Percentiles rank a stretch among this genome's conserved stretches.
Evolutionary conservation across 495 filamentous ascomycete genomes (phyloP).

Genomic region (Penicillium canescens): DNA sequence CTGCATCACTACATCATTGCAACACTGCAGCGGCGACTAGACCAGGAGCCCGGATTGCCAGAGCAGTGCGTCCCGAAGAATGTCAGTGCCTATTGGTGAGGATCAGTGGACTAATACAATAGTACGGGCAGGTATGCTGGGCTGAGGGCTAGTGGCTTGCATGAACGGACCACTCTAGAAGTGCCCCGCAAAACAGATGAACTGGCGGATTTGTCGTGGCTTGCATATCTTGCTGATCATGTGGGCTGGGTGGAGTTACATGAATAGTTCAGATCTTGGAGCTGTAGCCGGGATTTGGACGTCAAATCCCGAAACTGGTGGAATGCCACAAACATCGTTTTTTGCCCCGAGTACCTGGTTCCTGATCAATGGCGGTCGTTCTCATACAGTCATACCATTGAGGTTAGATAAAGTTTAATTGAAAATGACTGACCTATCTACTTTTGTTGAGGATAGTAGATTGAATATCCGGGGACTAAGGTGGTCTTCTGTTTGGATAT

Average conservation of each 20-base stretch:
- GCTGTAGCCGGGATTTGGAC: neutral
- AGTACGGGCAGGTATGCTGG: neutral
- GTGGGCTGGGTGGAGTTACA: neutral
- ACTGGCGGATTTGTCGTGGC: slow-evolving; percentile 8
- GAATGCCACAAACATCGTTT: slow-evolving; percentile 1
- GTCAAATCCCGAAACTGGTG: neutral
- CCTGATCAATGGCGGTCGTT: slow-evolving; percentile 6
- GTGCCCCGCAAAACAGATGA: neutral
- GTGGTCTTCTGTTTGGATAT: neutral
- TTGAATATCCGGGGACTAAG: neutral
- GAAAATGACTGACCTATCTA: slow-evolving; percentile 1
- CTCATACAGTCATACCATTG: slow-evolving; percentile 11
- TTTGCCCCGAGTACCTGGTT: slow-evolving; percentile 13
- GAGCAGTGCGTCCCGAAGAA: slow-evolving; percentile 9
- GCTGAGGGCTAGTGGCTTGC: neutral
- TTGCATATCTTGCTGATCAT: slow-evolving; percentile 17
- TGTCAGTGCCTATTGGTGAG: neutral
- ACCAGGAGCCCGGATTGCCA: neutral
- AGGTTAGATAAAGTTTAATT: slow-evolving; percentile 13
- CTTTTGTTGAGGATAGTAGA: neutral
- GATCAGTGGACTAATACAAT: neutral
- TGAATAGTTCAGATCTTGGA: neutral
- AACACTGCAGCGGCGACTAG: neutral
- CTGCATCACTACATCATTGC: neutral
- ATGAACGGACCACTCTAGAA: neutral